A percentile compares a stretch with the other conserved stretches of the same genome.
Conservation (phyloP, 1,284 basidiomycete species). For the Neonothopanus nambi region DNA sequence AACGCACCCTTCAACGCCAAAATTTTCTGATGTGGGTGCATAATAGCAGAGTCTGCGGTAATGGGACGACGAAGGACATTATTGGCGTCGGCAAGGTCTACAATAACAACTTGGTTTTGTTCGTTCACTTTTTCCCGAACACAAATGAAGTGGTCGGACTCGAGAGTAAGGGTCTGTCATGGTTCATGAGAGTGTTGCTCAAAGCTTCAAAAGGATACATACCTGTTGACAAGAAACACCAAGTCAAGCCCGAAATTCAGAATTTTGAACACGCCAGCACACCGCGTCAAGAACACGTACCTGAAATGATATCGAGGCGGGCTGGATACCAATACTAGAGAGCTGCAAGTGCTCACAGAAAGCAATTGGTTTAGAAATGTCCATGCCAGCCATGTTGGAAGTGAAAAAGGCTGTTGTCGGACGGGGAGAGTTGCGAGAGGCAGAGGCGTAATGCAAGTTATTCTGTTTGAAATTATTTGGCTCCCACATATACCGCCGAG, state of each 20-base stretch:
- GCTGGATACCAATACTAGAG: constrained; percentile 94
- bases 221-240: neutral
- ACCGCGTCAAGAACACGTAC: constrained; percentile 44
- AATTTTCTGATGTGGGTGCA: constrained; percentile 98
- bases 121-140: constrained; percentile 88
- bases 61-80: constrained; percentile 97
- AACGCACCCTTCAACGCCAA: constrained; percentile 88
- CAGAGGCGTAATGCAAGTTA: neutral
- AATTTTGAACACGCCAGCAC: constrained; percentile 14
- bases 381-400: constrained; percentile 40
- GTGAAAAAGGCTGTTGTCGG: constrained; percentile 7
- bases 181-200: constrained; percentile 8
- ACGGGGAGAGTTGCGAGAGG: constrained; percentile 1
- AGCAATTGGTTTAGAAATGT: constrained; percentile 71
- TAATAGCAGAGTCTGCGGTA: constrained; percentile 96
- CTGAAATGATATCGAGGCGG: constrained; percentile 97
- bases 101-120: constrained; percentile 95
- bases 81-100: constrained; percentile 94
- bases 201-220: constrained; percentile 18
- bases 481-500: too few species aligned
- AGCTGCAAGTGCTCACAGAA: constrained; percentile 91
- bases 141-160: constrained; percentile 97
- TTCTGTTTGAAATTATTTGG: too few species aligned
- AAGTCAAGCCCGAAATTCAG: constrained; percentile 16
- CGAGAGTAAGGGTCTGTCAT: constrained; percentile 81